These are phyloP conservation scores for Oryza brachyantha DNA, from an alignment of 176 grass and related monocot genomes.

Conservation along the genomic window DNA sequence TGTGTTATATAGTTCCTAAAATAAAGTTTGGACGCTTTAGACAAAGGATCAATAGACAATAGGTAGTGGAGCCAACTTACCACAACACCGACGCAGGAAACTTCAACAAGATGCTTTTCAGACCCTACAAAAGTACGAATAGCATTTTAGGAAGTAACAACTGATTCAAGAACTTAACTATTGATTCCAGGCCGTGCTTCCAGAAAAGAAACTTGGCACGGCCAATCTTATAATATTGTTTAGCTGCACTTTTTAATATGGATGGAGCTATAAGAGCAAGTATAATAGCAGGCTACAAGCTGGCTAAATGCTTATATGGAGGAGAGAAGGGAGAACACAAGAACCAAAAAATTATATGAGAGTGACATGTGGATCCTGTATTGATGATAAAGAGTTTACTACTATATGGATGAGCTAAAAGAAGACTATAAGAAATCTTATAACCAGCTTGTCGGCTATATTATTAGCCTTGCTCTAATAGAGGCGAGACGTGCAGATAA, in stretches of 20 bases:
- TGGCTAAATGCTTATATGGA: no score
- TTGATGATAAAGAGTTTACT: no score
- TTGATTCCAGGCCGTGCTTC: constrained; percentile 11
- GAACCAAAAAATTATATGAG: no score
- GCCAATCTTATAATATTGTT: constrained; percentile 31
- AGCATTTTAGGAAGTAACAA: constrained; percentile 26
- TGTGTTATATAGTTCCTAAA: constrained; percentile 9
- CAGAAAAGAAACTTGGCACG: constrained; percentile 40
- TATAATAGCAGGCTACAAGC: no score
- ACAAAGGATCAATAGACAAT: constrained; percentile 24
- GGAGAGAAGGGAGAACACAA: no score
- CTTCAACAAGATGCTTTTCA: constrained; percentile 34
- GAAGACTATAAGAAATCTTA: no score
- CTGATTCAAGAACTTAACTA: constrained; percentile 11
- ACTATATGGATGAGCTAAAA: no score
- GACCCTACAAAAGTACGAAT: constrained; percentile 12
- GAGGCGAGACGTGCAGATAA: constrained; percentile 5
- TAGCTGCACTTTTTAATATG: constrained; percentile 37
- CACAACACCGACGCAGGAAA: constrained; percentile 10
- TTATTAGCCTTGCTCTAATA: no score
- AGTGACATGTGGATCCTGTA: no score
- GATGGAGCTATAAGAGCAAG: constrained; percentile 12
- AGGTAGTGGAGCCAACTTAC: constrained; percentile 16
- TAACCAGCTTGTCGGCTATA: no score
- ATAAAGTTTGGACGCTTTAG: constrained; percentile 24